Evolutionary conservation across 148 eudicot species (phyloP).

Genomic region (Chenopodium suecicum): DNA sequence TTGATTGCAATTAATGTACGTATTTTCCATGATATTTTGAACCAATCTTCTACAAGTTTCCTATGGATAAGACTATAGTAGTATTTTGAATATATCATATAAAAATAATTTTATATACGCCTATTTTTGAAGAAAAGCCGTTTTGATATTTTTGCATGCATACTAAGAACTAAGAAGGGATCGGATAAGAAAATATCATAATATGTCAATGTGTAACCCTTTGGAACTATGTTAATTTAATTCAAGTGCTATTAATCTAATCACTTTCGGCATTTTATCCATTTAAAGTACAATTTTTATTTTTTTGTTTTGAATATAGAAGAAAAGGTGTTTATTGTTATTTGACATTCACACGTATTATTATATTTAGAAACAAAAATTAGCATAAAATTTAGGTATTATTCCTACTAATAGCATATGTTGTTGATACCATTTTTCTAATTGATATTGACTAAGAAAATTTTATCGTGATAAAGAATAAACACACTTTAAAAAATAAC

Average conservation of each 20-base stretch:
- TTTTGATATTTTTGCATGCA: slow-evolving; percentile 3
- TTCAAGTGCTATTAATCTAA: not conserved
- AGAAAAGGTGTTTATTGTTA: too few species aligned
- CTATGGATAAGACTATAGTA: not conserved
- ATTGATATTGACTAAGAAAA: too few species aligned
- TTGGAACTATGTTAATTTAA: not conserved
- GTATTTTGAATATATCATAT: not conserved
- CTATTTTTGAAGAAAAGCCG: not conserved
- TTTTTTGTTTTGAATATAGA: too few species aligned
- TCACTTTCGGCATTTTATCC: not conserved
- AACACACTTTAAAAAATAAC: too few species aligned
- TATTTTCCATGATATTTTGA: not conserved
- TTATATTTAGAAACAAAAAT: too few species aligned
- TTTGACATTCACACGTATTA: too few species aligned
- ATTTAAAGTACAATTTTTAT: not conserved
- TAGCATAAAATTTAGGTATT: too few species aligned
- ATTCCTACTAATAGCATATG: too few species aligned
- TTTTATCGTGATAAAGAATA: too few species aligned
- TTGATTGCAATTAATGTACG: not conserved
- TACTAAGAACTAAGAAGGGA: not conserved
- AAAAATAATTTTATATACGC: too few species aligned
- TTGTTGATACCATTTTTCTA: too few species aligned
- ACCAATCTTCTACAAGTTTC: not conserved
- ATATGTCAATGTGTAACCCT: not conserved
- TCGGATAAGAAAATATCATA: not conserved